Evolutionary conservation across 192 early-diverging fungal species (phyloP).

Genomic region (Cetraspora pellucida): DNA sequence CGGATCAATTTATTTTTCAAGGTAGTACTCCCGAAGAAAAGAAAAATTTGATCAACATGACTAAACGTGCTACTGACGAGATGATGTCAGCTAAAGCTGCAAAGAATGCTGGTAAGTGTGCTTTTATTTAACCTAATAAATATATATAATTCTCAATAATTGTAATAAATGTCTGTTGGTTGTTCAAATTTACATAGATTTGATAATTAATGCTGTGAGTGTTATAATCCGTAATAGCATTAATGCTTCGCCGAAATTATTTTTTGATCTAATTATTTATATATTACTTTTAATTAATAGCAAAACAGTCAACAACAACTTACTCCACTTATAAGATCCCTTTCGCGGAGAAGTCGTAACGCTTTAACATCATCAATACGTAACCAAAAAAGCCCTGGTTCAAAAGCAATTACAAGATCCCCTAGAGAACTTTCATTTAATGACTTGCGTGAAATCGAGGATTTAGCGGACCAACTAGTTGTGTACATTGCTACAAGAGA

Average conservation of each 20-base stretch:
- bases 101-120: background rate
- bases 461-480: conserved; percentile 87
- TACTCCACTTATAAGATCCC: conserved; percentile 15
- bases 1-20: conserved; percentile 74
- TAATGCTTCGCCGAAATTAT: background rate
- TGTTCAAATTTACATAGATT: background rate
- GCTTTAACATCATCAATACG: background rate
- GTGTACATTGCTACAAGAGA: conserved; percentile 91
- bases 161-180: background rate
- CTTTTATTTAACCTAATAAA: background rate
- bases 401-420: background rate
- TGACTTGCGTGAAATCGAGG: conserved; percentile 64
- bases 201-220: conserved; percentile 12
- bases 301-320: conserved; percentile 20
- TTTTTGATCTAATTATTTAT: background rate
- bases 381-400: background rate
- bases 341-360: conserved; percentile 1
- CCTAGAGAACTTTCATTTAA: conserved; percentile 34
- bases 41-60: conserved; percentile 56
- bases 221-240: no score
- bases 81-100: conserved; percentile 46
- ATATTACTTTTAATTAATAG: background rate
- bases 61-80: conserved; percentile 63
- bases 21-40: conserved; percentile 73
- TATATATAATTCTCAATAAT: background rate